Evolutionary conservation across 2,329 filamentous ascomycete genomes (phyloP), one percentile per base, ranked within the genome.

Genomic region (Cladosporium sp.): DNA sequence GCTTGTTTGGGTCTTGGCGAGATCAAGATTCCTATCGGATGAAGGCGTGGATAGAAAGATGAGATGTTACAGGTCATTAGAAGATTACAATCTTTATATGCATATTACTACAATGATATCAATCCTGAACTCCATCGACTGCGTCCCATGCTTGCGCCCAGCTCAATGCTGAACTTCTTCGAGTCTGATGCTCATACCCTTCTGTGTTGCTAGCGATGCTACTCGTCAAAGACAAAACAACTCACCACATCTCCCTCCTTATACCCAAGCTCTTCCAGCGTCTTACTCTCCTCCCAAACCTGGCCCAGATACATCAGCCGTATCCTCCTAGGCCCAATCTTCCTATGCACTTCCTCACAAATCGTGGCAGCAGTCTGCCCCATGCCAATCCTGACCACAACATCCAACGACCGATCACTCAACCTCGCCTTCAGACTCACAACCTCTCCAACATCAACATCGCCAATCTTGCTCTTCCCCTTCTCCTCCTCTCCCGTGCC

Each of bases 281-380:
- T 80, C 19, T 82, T 70, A 55, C 80, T 79, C 62, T 93, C 89
- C 62, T 86, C 85, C 45, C 96, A 80, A 51, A 92, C 83, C 69
- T 86, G 90, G 64, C 92, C 92, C 73, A 94, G 81, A 71, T 96
- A 95, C 19, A 85, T 86, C 59, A 96, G 82, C 55, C 84, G 84
- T 51, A 96, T 77, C 48, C 79, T 82, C 60, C 83, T 84, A 44
- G 76, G 72, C 77, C 78, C 78, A 28, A 83, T 81, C 67, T 87
- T 81, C 45, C 86, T 80, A 19, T 81, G 79, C 35, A 95, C 77
- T 66, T 80, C 86, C 60, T 80, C 79, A 2, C 84, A 77, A 32
- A 96, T 70, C 39, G 77, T 80, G 19, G 82, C 78, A 9, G 93
- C 85, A n/a, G 76, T 79, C 65, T 94, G 64, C 58, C 70, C 70